phyloP scores from a whole-genome alignment of 2,329 filamentous ascomycete species.

The Epichloe bromicola region DNA sequence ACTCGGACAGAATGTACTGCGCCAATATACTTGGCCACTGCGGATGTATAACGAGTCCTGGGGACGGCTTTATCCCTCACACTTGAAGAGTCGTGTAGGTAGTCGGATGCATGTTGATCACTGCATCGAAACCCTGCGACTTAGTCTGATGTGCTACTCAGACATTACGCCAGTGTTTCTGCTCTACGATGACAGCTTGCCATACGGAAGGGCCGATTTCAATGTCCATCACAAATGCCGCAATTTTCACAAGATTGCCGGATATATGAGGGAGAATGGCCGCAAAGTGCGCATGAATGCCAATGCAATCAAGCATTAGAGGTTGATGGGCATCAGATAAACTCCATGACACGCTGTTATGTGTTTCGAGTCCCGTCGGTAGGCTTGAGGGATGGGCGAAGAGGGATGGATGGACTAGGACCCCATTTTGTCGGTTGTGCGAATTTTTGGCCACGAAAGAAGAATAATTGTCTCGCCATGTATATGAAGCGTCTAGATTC shows the following conservation, averaged over 20 bases:
- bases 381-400: too few species aligned
- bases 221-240: slow-evolving; percentile 2
- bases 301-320: not conserved
- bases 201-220: not conserved
- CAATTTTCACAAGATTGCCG: not conserved
- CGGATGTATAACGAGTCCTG: slow-evolving; percentile 1
- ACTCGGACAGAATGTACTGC: not conserved
- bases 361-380: too few species aligned
- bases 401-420: too few species aligned
- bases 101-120: slow-evolving; percentile 1
- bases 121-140: slow-evolving; percentile 3
- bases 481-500: too few species aligned
- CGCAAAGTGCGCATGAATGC: not conserved
- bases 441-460: too few species aligned
- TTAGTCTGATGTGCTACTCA: slow-evolving; percentile 3
- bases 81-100: not conserved
- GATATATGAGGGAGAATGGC: not conserved
- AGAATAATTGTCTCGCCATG: too few species aligned
- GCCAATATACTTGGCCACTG: slow-evolving; percentile 3
- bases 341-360: too few species aligned
- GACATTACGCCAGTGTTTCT: slow-evolving; percentile 1
- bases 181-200: not conserved
- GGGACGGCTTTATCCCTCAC: not conserved
- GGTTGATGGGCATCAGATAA: too few species aligned
- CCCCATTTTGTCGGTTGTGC: too few species aligned